phyloP scores from a whole-genome alignment of 768 basidiomycete species.

The Agaricus blazei region DNA sequence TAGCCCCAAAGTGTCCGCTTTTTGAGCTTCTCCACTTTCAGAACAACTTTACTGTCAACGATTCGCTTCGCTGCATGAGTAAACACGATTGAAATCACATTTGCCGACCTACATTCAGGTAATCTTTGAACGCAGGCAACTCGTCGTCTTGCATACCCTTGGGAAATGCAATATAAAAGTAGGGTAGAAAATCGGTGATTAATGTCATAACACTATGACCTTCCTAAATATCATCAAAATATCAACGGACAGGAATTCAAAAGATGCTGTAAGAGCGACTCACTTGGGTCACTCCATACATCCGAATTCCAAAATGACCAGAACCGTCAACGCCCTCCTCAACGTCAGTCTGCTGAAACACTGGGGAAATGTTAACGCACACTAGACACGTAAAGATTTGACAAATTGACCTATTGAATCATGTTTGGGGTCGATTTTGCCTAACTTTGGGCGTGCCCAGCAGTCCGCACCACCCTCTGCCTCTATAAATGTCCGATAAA shows the following conservation, averaged over 20 bases:
- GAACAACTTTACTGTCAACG: conserved; percentile 15
- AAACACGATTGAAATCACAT: background rate
- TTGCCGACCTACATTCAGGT: conserved; percentile 64
- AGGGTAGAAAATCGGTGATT: conserved; percentile 80
- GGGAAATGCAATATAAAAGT: conserved; percentile 89
- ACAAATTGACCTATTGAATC: conserved; percentile 61
- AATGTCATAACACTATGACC: conserved; percentile 89
- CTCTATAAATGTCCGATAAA: conserved; percentile 26
- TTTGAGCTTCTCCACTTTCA: conserved; percentile 52
- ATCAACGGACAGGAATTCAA: background rate
- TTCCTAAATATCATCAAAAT: conserved; percentile 32
- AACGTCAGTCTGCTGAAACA: conserved; percentile 96
- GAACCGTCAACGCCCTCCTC: conserved; percentile 36
- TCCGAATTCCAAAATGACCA: conserved; percentile 35
- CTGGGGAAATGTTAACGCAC: conserved; percentile 30
- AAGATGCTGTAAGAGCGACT: conserved; percentile 5
- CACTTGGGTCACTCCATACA: conserved; percentile 92
- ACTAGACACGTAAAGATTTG: background rate
- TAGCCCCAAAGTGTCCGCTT: conserved; percentile 87
- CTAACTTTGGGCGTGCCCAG: conserved; percentile 65
- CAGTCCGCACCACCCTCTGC: conserved; percentile 74
- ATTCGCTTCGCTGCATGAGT: conserved; percentile 3
- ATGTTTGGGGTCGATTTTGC: conserved; percentile 47
- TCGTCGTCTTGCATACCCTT: conserved; percentile 75
- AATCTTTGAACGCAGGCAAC: conserved; percentile 52